Evolutionary conservation across 345 rosid genomes (phyloP), one percentile per base, ranked within the genome.

Genomic region (Reutealis trisperma): DNA sequence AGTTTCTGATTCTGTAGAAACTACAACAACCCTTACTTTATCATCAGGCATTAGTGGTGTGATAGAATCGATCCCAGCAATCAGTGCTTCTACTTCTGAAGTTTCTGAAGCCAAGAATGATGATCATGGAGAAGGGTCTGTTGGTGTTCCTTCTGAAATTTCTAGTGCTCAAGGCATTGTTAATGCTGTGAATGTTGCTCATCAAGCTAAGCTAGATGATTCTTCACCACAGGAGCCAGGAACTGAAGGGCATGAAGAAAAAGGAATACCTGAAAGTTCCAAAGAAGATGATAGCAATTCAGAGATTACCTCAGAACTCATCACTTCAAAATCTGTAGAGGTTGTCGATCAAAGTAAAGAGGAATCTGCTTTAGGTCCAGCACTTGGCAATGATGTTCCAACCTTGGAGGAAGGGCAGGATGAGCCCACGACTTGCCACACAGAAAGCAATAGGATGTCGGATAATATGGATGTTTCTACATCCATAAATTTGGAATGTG

Each of bases 1-100:
- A 27, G 80, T 70, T 63, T 79, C 87, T 51, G 91, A 80, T 61
- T 66, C 81, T 47, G 8, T 71, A 76, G 83, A 84, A 70, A 82
- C 74, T 58, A 78, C 81, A 77, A 67, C 75, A 72, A 52, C 77
- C 77, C 25, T 72, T 27, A 32, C 79, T 71, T 69, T 47, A 12
- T 66, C 83, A 64, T 70, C 78, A 27, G 71, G 72, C 67, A 54
- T 71, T 78, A 25, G 60, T 80, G 87, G 82, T 13, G 84, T 67
- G 63, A 67, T 70, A 1, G 77, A 80, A 62, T 78, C 81, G 49
- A 49, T 72, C 32, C 22, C 88, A 34, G 44, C 47, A 24, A 47
- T 69, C 51, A 79, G 78, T 74, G 85, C 60, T 82, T 68, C 73
- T 2, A 19, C 80, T 64, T 63, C 77, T 62, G 78, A 78, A 70